These are phyloP conservation scores for Ascosphaera pollenicola DNA, from an alignment of 2,329 filamentous ascomycete species.

Conservation along the genomic window DNA sequence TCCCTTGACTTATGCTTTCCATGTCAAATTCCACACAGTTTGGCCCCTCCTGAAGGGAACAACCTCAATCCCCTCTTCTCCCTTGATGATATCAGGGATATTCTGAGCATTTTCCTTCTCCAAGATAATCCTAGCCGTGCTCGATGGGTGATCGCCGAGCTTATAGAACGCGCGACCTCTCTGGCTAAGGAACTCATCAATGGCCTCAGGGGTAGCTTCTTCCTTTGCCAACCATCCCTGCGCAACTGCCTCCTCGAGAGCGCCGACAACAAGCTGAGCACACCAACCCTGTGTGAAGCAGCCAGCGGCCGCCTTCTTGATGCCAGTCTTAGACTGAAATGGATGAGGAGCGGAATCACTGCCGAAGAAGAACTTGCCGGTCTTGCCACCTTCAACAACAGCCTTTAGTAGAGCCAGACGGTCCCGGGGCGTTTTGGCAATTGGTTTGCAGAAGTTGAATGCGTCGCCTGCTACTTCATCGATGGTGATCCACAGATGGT, in stretches of 20 bases:
- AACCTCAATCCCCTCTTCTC: constrained; percentile 31
- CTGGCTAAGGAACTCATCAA: constrained; percentile 35
- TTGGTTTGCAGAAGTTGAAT: constrained; percentile 61
- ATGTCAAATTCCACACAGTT: constrained; percentile 1
- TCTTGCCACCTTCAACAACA: constrained; percentile 25
- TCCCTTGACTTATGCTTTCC: not conserved
- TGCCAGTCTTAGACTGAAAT: constrained; percentile 31
- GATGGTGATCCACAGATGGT: constrained; percentile 62
- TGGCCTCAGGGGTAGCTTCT: constrained; percentile 30
- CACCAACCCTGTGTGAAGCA: constrained; percentile 41
- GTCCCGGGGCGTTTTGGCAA: constrained; percentile 50
- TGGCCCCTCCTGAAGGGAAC: constrained; percentile 3
- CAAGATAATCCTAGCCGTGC: constrained; percentile 20
- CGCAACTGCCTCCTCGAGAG: constrained; percentile 32
- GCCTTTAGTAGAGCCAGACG: constrained; percentile 49
- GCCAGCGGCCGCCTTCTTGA: constrained; percentile 30
- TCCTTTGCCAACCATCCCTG: constrained; percentile 30
- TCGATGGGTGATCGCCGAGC: constrained; percentile 16
- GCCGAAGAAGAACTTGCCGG: constrained; percentile 40
- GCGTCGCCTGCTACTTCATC: constrained; percentile 52
- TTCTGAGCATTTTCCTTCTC: constrained; percentile 26
- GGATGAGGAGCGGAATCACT: constrained; percentile 52
- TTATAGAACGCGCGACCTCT: constrained; percentile 37
- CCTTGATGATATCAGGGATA: constrained; percentile 29
- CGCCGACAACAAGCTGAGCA: constrained; percentile 35